Evolutionary conservation across 306 rosid species (phyloP).

Genomic region (Lablab purpureus): DNA sequence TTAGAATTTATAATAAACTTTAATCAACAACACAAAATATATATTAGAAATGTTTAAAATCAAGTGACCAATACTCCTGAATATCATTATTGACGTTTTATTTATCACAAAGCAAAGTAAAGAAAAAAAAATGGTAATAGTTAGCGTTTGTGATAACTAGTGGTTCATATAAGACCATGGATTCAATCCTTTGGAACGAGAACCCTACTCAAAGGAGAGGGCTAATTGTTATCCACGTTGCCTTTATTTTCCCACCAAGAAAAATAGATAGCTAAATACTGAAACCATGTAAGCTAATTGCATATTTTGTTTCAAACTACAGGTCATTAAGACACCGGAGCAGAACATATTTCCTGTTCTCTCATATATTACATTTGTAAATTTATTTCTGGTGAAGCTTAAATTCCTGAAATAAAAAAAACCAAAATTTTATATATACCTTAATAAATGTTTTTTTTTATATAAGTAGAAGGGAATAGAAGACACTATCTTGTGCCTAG

Average conservation of each 20-base stretch:
- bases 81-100: background rate
- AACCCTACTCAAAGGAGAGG: background rate
- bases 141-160: background rate
- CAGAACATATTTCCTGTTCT: background rate
- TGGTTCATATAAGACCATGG: background rate
- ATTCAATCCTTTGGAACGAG: background rate
- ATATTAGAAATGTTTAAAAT: too few relatives aligned
- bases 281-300: slow-evolving; percentile 19
- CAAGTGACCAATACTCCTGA: background rate
- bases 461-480: background rate
- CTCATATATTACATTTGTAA: background rate
- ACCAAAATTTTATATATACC: background rate
- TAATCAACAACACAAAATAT: too few relatives aligned
- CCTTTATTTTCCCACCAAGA: slow-evolving; percentile 38
- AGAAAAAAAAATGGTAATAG: background rate
- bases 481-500: slow-evolving; percentile 38
- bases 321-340: too few relatives aligned
- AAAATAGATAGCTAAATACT: slow-evolving; percentile 30
- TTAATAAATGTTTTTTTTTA: too few relatives aligned
- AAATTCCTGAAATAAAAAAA: background rate
- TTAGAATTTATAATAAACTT: too few relatives aligned
- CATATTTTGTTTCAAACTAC: background rate
- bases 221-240: slow-evolving; percentile 41
- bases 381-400: slow-evolving; percentile 3
- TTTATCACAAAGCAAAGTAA: background rate